Evolutionary conservation across 1,284 basidiomycete genomes (phyloP), one percentile per base, ranked within the genome.

Genomic region (Trametes sp.): DNA sequence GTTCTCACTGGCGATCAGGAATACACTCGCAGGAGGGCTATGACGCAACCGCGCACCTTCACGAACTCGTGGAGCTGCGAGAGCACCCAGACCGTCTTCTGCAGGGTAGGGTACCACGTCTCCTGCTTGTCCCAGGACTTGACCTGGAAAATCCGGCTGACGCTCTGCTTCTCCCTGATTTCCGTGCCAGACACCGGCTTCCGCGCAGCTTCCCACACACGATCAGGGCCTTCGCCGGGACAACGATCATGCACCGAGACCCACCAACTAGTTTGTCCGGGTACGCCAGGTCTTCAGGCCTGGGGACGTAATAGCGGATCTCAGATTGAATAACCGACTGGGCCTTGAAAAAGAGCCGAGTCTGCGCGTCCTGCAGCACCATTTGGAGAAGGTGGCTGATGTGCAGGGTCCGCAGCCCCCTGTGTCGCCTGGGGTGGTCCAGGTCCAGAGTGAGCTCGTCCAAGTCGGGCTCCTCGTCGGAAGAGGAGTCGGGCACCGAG

Each of bases 301-400:
- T 91, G 0, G 94, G 89, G 0, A 83, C 82, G 76, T 92, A 97
- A 72, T 93, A 89, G 69, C 90, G 80, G 45, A 98, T 94, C 54
- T 98, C 95, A 31, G 86, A 84, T 72, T 96, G 92, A 49, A 98
- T 88, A 52, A 97, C 84, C 1, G 93, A 86, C 76, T 98, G 95
- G 9, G 95, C 95, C 72, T 96, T 92, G 83, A 98, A 98, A 69
- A 98, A 94, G 54, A 98, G 77, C 56, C 95, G 81, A 7, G 96
- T 98, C 79, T 98, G 96, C 1, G 95, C 94, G 72, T 98, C 96
- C 75, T 97, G 95, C 24, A 97, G 77, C 1, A 98, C 90, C 86
- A 95, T 94, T 72, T 92, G 86, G 44, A 98, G 78, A 7, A 98
- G 79, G 56, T 90, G 86, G 62, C 88, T 84, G 55, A 89, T 87